A percentile compares a stretch with the other conserved stretches of the same genome.
Evolutionary conservation across 2,329 filamentous ascomycete species (phyloP).

Genomic region (Arthrobotrys sphaeroides): DNA sequence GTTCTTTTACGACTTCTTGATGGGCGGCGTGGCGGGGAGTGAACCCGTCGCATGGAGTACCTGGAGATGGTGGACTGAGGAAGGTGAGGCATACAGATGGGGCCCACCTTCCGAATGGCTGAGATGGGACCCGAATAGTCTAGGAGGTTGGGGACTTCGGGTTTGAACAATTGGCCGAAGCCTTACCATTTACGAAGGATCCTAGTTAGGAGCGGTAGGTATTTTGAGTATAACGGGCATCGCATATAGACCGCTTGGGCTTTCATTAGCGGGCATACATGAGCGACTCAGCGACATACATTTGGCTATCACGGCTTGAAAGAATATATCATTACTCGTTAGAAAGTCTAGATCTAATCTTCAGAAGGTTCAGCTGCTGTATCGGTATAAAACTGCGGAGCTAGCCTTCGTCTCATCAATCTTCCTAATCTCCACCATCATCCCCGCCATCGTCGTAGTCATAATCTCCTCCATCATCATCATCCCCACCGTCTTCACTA

Average conservation of each 20-base stretch:
- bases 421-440: slow-evolving; percentile 19
- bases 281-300: not conserved
- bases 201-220: not conserved
- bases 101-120: slow-evolving; percentile 20
- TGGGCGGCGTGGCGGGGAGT: slow-evolving; percentile 20
- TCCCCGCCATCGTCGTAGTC: slow-evolving; percentile 19
- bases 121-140: slow-evolving; percentile 35
- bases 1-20: slow-evolving; percentile 46
- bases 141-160: slow-evolving; percentile 37
- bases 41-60: slow-evolving; percentile 48
- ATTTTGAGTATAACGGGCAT: not conserved
- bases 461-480: slow-evolving; percentile 15
- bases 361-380: too few relatives aligned
- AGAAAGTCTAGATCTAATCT: not conserved
- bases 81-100: slow-evolving; percentile 31
- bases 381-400: too few relatives aligned
- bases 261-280: not conserved
- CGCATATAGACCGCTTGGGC: not conserved
- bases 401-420: not conserved
- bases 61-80: slow-evolving; percentile 36
- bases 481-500: not conserved
- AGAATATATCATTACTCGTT: not conserved
- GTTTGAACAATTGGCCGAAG: not conserved
- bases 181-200: not conserved
- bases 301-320: not conserved